These are phyloP conservation scores for Suillus cothurnatus DNA, from an alignment of 768 basidiomycete species.

Conservation along the genomic window DNA sequence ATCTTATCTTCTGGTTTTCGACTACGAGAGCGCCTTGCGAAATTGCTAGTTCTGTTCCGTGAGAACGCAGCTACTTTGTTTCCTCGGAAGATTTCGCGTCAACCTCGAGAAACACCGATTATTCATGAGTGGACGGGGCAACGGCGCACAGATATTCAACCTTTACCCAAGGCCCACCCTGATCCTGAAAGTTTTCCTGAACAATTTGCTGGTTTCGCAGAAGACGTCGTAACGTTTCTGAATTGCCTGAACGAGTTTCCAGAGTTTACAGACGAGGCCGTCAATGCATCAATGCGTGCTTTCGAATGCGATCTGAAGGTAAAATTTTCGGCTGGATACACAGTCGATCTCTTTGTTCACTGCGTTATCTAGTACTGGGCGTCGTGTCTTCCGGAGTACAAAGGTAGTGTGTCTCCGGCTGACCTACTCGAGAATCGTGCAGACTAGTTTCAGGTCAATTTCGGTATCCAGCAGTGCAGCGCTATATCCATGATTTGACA, in stretches of 20 bases:
- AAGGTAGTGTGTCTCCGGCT: slow-evolving; percentile 34
- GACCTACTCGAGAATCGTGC: slow-evolving; percentile 1
- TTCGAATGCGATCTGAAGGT: slow-evolving; percentile 56
- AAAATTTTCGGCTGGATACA: slow-evolving; percentile 13
- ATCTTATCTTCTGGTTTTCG: slow-evolving; percentile 56
- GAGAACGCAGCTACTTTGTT: slow-evolving; percentile 58
- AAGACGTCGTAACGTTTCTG: slow-evolving; percentile 53
- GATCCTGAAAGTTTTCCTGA: slow-evolving; percentile 52
- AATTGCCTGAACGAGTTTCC: slow-evolving; percentile 60
- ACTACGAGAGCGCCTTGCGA: slow-evolving; percentile 51
- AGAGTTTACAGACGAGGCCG: slow-evolving; percentile 54
- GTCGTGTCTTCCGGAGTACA: slow-evolving; percentile 51
- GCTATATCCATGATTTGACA: slow-evolving; percentile 54
- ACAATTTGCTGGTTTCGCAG: slow-evolving; percentile 48
- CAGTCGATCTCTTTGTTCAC: slow-evolving; percentile 5
- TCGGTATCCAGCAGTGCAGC: slow-evolving; percentile 52
- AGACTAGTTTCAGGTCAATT: slow-evolving; percentile 45
- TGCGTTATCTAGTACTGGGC: slow-evolving; percentile 48
- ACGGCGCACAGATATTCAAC: slow-evolving; percentile 29
- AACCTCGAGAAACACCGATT: slow-evolving; percentile 40
- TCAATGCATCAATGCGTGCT: slow-evolving; percentile 51
- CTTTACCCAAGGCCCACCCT: slow-evolving; percentile 39
- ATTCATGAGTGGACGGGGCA: slow-evolving; percentile 38
- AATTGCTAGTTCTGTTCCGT: slow-evolving; percentile 52
- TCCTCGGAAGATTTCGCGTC: slow-evolving; percentile 46